phyloP scores from a whole-genome alignment of 1,139 yeast genomes.

The Yamadazyma dendronema region DNA sequence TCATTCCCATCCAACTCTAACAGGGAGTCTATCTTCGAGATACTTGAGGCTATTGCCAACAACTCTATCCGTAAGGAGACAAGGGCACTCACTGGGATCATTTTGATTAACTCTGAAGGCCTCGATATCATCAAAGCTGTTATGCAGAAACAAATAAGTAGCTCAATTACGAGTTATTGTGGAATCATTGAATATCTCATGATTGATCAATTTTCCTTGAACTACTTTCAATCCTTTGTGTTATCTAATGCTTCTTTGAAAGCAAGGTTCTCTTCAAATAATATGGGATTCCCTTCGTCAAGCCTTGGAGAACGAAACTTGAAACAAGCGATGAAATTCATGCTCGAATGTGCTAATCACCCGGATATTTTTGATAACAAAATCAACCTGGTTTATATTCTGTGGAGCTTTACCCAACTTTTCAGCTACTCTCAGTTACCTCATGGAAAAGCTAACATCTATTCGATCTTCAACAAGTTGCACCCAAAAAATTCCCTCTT shows the following conservation, averaged over 20 bases:
- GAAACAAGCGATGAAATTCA: slow-evolving; percentile 11
- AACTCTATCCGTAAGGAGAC: not conserved
- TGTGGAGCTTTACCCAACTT: slow-evolving; percentile 11
- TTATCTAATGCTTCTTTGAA: slow-evolving; percentile 1
- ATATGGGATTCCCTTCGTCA: slow-evolving; percentile 4
- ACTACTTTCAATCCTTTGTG: slow-evolving; percentile 2
- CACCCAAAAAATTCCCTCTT: slow-evolving; percentile 25
- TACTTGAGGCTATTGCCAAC: not conserved
- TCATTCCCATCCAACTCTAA: not conserved
- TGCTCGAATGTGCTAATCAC: slow-evolving; percentile 30
- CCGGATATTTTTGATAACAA: slow-evolving; percentile 9
- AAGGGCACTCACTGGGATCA: not conserved
- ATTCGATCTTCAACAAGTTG: slow-evolving; percentile 21
- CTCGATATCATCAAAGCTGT: slow-evolving; percentile 1
- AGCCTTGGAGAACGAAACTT: slow-evolving; percentile 6
- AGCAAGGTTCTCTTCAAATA: not conserved
- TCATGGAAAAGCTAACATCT: slow-evolving; percentile 16
- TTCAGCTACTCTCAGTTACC: slow-evolving; percentile 13
- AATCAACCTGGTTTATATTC: slow-evolving; percentile 10
- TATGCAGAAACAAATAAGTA: not conserved
- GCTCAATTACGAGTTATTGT: slow-evolving; percentile 1
- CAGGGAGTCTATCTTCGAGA: not conserved
- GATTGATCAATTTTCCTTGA: slow-evolving; percentile 4
- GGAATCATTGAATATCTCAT: slow-evolving; percentile 6
- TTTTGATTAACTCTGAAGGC: not conserved